phyloP scores from a whole-genome alignment of 768 basidiomycete species.

The Tephrocybe sp. region DNA sequence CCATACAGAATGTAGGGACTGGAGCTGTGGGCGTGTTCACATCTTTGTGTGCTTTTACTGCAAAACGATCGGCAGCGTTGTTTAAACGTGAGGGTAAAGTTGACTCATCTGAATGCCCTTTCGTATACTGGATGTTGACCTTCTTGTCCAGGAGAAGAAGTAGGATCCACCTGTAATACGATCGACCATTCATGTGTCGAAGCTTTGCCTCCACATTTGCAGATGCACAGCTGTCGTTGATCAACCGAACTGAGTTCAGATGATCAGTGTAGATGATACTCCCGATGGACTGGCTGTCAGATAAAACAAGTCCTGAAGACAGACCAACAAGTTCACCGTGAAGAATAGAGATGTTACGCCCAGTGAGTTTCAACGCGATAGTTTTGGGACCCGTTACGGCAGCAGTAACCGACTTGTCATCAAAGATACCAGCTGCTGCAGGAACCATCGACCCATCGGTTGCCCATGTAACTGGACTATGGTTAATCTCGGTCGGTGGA shows the following conservation, averaged over 20 bases:
- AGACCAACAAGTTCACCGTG: slow-evolving; percentile 23
- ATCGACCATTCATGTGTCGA: slow-evolving; percentile 20
- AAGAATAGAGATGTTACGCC: slow-evolving; percentile 18
- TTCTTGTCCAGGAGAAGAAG: background rate
- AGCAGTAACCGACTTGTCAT: slow-evolving; percentile 18
- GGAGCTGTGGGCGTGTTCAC: slow-evolving; percentile 3
- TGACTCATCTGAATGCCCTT: slow-evolving; percentile 7
- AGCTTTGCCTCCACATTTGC: slow-evolving; percentile 6
- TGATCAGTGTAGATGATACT: slow-evolving; percentile 20
- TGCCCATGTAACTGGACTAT: slow-evolving; percentile 11
- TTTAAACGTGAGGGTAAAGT: slow-evolving; percentile 4
- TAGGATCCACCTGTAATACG: slow-evolving; percentile 24
- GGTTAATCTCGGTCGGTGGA: background rate
- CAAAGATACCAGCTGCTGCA: slow-evolving; percentile 15
- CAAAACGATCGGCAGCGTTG: slow-evolving; percentile 13
- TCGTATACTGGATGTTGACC: background rate
- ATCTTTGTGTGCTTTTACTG: slow-evolving; percentile 6
- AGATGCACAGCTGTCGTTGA: slow-evolving; percentile 15
- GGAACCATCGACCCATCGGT: slow-evolving; percentile 26
- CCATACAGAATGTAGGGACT: slow-evolving; percentile 17
- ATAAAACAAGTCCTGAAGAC: slow-evolving; percentile 15
- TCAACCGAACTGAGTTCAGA: slow-evolving; percentile 20
- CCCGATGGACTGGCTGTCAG: too few relatives aligned
- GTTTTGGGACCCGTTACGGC: slow-evolving; percentile 11
- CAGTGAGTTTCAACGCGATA: slow-evolving; percentile 12